phyloP scores from a whole-genome alignment of 805 yeast genomes.

The Wickerhamomyces chaumierensis region DNA sequence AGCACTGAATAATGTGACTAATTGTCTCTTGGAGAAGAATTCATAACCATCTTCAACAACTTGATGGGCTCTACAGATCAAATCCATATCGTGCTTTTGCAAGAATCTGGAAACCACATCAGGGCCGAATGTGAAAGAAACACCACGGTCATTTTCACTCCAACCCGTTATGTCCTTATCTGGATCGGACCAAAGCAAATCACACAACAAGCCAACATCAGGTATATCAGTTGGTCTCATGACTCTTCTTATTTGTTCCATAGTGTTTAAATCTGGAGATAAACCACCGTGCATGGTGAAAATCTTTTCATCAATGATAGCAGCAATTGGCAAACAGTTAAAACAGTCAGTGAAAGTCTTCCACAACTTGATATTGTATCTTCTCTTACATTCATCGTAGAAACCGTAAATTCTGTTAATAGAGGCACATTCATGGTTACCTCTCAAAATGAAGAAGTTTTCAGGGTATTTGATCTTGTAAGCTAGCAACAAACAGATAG shows the following conservation, averaged over 20 bases:
- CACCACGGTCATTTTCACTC: conserved; percentile 99
- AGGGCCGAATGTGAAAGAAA: conserved; percentile 98
- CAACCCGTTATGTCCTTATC: conserved; percentile 97
- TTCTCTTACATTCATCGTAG: conserved; percentile 96
- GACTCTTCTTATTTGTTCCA: conserved; percentile 97
- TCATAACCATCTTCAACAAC: conserved; percentile 99
- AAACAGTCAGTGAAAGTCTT: conserved; percentile 97
- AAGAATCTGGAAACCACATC: conserved; percentile 94
- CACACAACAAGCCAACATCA: conserved; percentile 93
- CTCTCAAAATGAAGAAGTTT: conserved; percentile 91
- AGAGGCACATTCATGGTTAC: conserved; percentile 97
- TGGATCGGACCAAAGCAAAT: conserved; percentile 96
- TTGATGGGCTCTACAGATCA: conserved; percentile 97
- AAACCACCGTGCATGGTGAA: conserved; percentile 99
- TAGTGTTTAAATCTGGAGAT: conserved; percentile 91
- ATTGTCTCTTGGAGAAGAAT: conserved; percentile 90
- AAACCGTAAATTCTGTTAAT: conserved; percentile 97
- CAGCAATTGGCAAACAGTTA: conserved; percentile 97
- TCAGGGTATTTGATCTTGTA: conserved; percentile 98
- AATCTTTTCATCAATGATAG: conserved; percentile 94
- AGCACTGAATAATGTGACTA: conserved; percentile 91
- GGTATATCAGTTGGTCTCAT: conserved; percentile 99
- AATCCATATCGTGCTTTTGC: conserved; percentile 96
- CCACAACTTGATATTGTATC: conserved; percentile 97
- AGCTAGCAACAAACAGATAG: conserved; percentile 86